These are phyloP conservation scores for Fagopyrum tataricum DNA, from an alignment of 148 eudicot species.

Conservation along the genomic window DNA sequence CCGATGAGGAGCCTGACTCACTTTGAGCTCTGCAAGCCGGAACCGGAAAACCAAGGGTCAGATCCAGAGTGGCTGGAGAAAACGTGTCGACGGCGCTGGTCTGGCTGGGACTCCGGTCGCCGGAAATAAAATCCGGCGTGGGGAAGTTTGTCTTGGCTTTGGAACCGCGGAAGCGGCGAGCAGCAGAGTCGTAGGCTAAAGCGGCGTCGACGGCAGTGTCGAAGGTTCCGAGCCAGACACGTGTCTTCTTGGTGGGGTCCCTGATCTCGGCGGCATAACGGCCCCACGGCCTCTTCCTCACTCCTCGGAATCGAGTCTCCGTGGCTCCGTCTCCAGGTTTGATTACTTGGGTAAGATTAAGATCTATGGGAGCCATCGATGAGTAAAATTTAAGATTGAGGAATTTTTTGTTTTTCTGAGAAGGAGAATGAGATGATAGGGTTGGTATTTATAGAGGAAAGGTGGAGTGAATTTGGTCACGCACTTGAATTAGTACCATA, in stretches of 20 bases:
- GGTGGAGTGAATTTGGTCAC: neutral
- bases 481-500: neutral
- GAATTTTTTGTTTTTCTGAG: neutral
- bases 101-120: neutral
- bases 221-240: slow-evolving; percentile 15
- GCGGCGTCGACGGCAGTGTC: slow-evolving; percentile 16
- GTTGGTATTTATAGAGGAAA: neutral
- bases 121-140: neutral
- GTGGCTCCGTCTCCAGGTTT: neutral
- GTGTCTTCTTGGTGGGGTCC: slow-evolving; percentile 9
- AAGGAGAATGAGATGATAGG: neutral
- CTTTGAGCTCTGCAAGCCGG: neutral
- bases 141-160: slow-evolving; percentile 16
- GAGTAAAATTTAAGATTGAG: neutral
- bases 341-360: neutral
- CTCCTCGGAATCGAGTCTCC: slow-evolving; percentile 6
- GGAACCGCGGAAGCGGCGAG: neutral
- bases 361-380: neutral
- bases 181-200: slow-evolving; percentile 10
- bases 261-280: slow-evolving; percentile 14
- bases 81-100: slow-evolving; percentile 6
- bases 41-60: neutral
- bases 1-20: neutral
- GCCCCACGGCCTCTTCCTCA: slow-evolving; percentile 14
- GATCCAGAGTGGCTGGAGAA: neutral